Base-by-base conservation (phyloP, 2,329 filamentous ascomycete species). In the Lasiodiplodia theobromae region DNA sequence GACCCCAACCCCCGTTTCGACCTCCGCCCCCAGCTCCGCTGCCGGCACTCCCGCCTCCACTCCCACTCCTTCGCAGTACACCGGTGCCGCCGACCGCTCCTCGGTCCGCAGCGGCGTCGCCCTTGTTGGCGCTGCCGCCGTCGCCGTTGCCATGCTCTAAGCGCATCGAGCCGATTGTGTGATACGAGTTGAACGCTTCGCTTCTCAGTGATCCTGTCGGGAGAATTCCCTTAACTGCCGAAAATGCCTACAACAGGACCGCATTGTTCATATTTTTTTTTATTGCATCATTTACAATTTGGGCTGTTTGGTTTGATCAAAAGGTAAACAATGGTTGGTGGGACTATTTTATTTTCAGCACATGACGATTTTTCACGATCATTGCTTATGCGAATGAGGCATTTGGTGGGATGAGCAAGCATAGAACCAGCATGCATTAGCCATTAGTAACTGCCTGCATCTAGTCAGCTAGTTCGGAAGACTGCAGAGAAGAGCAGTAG, bases 21-120 rank as follows among this genome's bases (percentile, higher is more conserved):
- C 28, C 28, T 64, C 51, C 57, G 67, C 51, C 6, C 52, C 52
- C 47, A 16, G 38, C 25, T 51, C 38, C 12, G 69, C 71, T 31
- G 52, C n/a, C 25, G 25, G 67, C 49, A 60, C 66, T 34, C 64
- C 71, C 16, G 60, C 69, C 12, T 53, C 71, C 44, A 64, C 71
- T 3, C 70, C 73, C 47, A 31, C 71, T 51, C 73, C 74, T 8
- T 70, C 70, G n/a, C 31, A 51, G 5, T 69, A 28, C 67, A 68
- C 67, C 3, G 67, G 67, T 14, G 66, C 12, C 14, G 58, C 67
- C 31, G 14, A 18, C 28, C 37, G 47, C 38, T 47, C 18, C 67
- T 21, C 21, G n/a, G 28, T 57, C n/a, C 58, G 67, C 28, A 64
- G 58, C 38, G 67, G 67, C 14, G 8, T 68, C 21, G 67, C 67